phyloP scores from a whole-genome alignment of 1,284 basidiomycete genomes.

The Apiotrichum domesticum region DNA sequence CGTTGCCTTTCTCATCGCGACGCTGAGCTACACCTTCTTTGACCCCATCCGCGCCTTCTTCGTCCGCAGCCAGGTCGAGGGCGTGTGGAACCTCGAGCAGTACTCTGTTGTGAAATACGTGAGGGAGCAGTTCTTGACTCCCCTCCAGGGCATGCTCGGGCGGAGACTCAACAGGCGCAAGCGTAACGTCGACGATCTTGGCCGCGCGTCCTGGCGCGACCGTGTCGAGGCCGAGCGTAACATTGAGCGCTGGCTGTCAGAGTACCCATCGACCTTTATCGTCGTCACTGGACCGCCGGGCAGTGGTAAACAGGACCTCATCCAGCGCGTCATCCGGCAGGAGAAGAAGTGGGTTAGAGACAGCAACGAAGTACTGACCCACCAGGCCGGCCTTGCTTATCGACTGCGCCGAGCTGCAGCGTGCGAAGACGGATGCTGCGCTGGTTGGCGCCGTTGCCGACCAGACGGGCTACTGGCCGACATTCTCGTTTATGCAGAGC shows the following conservation, averaged over 20 bases:
- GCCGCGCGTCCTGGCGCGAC: conserved; percentile 63
- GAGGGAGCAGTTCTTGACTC: conserved; percentile 3
- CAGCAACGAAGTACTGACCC: background rate
- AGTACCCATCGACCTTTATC: conserved; percentile 50
- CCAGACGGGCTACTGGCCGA: conserved; percentile 78
- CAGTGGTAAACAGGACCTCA: conserved; percentile 74
- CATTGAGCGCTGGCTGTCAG: conserved; percentile 48
- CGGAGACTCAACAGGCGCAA: background rate
- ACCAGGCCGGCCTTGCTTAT: conserved; percentile 65
- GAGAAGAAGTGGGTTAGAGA: conserved; percentile 53
- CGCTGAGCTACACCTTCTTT: conserved; percentile 85
- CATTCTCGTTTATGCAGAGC: conserved; percentile 82
- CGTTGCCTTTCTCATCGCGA: conserved; percentile 78
- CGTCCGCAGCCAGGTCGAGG: conserved; percentile 72
- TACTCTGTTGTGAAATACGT: conserved; percentile 37
- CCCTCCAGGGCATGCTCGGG: conserved; percentile 2
- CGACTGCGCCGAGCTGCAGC: conserved; percentile 72
- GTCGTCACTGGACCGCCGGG: conserved; percentile 87
- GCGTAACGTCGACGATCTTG: conserved; percentile 11
- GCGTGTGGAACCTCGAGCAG: conserved; percentile 65
- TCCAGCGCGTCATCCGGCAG: conserved; percentile 59
- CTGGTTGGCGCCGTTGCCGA: conserved; percentile 64
- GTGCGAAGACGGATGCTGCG: conserved; percentile 64
- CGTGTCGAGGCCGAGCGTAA: conserved; percentile 66
- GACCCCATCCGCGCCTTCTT: conserved; percentile 83